Evolutionary conservation across 352 stramenopile species (phyloP).

Genomic region (Phytophthora quininea): DNA sequence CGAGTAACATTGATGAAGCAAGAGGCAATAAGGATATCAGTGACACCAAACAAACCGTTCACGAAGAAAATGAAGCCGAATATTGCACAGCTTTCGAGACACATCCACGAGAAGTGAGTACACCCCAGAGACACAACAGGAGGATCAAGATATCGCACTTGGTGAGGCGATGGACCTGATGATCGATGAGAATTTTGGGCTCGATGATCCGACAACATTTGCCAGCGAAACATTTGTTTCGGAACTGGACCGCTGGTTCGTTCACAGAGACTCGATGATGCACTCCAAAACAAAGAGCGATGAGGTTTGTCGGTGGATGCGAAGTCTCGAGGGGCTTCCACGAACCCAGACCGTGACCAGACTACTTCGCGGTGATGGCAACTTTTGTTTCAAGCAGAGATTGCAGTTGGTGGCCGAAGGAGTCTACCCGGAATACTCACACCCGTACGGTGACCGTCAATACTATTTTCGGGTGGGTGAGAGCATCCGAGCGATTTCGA

Average conservation of each 20-base stretch:
- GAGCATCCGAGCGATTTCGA: too few species aligned
- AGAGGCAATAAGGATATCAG: constrained; percentile 3
- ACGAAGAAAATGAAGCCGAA: constrained; percentile 5
- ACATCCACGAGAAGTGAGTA: neutral
- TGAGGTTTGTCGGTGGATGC: constrained; percentile 18
- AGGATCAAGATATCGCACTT: constrained; percentile 8
- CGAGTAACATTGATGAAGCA: constrained; percentile 8
- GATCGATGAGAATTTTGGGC: constrained; percentile 11
- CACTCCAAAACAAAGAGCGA: constrained; percentile 8
- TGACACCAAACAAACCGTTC: neutral
- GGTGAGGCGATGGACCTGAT: constrained; percentile 1
- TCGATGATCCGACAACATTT: neutral
- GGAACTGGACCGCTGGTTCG: constrained; percentile 16
- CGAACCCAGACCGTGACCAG: too few species aligned
- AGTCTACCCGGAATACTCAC: too few species aligned
- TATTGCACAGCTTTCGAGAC: constrained; percentile 1
- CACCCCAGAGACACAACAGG: neutral
- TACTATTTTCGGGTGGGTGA: too few species aligned
- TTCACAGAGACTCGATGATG: constrained; percentile 5
- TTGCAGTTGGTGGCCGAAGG: too few species aligned
- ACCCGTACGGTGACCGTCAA: too few species aligned
- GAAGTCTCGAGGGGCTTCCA: neutral
- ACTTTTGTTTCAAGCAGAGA: too few species aligned
- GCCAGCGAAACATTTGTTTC: constrained; percentile 6
- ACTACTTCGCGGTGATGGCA: too few species aligned